Evolutionary conservation across 2,329 filamentous ascomycete genomes (phyloP).

Genomic region (Paecilomyces sp.): DNA sequence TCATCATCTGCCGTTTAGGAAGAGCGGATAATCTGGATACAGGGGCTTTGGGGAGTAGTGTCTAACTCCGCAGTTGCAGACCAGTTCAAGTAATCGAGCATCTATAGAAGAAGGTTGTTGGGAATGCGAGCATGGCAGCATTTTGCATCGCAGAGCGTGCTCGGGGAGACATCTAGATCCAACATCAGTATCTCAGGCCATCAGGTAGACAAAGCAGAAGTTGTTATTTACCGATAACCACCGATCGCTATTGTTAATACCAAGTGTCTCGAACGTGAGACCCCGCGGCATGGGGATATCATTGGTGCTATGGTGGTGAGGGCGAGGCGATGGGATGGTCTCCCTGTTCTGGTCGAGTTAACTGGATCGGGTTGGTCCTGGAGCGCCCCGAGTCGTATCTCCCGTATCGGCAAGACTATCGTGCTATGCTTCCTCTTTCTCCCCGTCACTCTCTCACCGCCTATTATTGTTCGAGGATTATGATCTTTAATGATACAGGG

Average conservation of each 20-base stretch:
- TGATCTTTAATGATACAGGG: neutral
- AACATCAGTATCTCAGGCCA: neutral
- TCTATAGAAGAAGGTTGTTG: neutral
- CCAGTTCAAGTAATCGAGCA: neutral
- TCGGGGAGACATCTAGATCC: neutral
- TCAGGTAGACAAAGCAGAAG: neutral
- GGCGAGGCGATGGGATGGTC: neutral
- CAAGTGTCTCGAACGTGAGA: neutral
- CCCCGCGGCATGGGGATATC: neutral
- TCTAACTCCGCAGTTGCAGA: neutral
- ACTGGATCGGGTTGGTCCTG: neutral
- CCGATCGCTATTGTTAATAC: neutral
- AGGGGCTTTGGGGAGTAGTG: neutral
- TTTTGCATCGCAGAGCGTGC: neutral
- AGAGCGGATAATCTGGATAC: neutral
- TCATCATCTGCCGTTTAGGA: neutral
- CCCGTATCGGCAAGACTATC: neutral
- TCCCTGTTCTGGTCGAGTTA: neutral
- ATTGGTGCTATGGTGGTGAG: neutral
- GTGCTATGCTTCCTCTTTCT: neutral
- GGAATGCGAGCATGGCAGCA: neutral
- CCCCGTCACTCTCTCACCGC: neutral
- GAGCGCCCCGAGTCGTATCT: neutral
- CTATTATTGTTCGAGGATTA: neutral
- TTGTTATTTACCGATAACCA: neutral